Conservation (phyloP, 140 eudicot species). For the Erigeron philadelphicus region DNA sequence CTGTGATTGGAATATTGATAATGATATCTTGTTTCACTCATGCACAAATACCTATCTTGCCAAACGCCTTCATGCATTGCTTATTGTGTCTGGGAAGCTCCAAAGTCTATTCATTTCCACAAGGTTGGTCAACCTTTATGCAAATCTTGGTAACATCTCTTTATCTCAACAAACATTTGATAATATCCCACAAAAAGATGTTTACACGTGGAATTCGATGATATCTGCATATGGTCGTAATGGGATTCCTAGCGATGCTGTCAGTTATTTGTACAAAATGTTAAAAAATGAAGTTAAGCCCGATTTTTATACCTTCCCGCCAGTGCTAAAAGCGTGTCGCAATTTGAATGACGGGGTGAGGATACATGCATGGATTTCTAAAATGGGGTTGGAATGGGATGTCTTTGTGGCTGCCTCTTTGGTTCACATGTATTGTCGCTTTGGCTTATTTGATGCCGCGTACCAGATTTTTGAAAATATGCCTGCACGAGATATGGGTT, state of each 20-base stretch:
- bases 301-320: constrained; percentile 80
- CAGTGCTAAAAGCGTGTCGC: constrained; percentile 71
- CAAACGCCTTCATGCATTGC: constrained; percentile 54
- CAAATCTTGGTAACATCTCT: constrained; percentile 50
- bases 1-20: constrained; percentile 33
- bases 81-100: constrained; percentile 60
- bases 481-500: constrained; percentile 76
- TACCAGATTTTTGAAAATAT: constrained; percentile 49
- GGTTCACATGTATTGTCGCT: constrained; percentile 84
- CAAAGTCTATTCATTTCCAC: constrained; percentile 55
- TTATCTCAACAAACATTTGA: constrained; percentile 49
- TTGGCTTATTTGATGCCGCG: constrained; percentile 49
- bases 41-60: constrained; percentile 40
- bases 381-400: constrained; percentile 73
- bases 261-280: constrained; percentile 53
- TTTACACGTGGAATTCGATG: constrained; percentile 85
- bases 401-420: constrained; percentile 76
- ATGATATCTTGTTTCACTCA: constrained; percentile 47
- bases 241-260: constrained; percentile 48
- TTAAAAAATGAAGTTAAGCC: constrained; percentile 52
- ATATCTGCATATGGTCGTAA: constrained; percentile 65
- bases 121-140: constrained; percentile 62
- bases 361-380: constrained; percentile 58
- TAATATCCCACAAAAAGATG: constrained; percentile 47
- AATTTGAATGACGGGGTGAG: constrained; percentile 47